Conservation (phyloP, 73 alveolate species). For the Uronychia binucleata region DNA sequence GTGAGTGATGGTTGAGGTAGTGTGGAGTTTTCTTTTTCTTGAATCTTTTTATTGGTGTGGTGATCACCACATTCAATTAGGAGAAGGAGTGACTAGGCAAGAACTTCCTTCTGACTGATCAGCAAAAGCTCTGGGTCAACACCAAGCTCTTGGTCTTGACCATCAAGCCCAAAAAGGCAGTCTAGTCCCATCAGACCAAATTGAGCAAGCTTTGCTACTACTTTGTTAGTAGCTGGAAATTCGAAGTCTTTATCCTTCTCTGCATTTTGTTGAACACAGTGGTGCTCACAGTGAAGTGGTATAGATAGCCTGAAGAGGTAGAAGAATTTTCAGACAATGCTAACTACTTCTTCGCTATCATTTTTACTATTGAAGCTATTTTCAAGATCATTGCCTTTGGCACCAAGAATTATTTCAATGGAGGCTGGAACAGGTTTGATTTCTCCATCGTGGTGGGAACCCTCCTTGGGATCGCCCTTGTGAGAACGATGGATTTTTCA, state of each 20-base stretch:
- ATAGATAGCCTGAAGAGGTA: conserved; percentile 1
- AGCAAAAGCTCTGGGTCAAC: conserved; percentile 9
- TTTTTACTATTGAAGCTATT: conserved; percentile 63
- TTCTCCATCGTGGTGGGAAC: conserved; percentile 17
- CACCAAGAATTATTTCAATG: conserved; percentile 21
- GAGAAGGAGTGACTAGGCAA: not conserved
- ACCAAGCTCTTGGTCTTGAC: not conserved
- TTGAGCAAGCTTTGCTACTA: conserved; percentile 5
- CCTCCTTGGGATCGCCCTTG: conserved; percentile 9
- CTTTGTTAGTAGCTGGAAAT: not conserved
- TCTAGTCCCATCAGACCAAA: not conserved
- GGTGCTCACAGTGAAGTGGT: conserved; percentile 42
- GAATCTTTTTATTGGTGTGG: conserved; percentile 35
- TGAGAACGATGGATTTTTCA: conserved; percentile 15
- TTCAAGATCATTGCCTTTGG: conserved; percentile 62
- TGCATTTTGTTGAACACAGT: conserved; percentile 40
- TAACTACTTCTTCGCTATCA: conserved; percentile 25
- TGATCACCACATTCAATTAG: conserved; percentile 2
- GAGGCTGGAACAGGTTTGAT: conserved; percentile 47
- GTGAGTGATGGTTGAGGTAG: too few relatives aligned
- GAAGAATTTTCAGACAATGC: not conserved
- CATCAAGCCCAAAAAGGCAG: not conserved
- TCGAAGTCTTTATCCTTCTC: conserved; percentile 13
- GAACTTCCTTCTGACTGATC: conserved; percentile 7
- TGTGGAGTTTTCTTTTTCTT: conserved; percentile 5